These are phyloP conservation scores for Trichoderma gamsii DNA, from an alignment of 495 filamentous ascomycete genomes.

Conservation along the genomic window DNA sequence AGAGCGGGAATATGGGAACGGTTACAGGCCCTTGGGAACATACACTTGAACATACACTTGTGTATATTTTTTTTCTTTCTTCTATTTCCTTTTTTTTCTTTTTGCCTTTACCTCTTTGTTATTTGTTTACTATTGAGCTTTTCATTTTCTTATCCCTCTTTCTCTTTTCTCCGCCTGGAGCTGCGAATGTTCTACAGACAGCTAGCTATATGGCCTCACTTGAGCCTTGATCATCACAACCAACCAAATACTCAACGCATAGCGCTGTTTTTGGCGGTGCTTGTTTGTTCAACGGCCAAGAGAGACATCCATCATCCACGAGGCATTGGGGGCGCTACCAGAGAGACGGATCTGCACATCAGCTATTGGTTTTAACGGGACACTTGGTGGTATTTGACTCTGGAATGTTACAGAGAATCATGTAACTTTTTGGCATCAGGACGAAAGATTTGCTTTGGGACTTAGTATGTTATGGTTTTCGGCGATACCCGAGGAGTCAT, in stretches of 20 bases:
- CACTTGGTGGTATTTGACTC: constrained; percentile 2
- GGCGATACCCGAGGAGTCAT: constrained; percentile 11
- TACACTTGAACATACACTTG: neutral
- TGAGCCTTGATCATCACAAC: too few species aligned
- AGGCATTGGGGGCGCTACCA: neutral
- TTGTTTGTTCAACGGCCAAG: neutral
- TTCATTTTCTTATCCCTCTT: neutral
- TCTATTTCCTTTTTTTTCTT: neutral
- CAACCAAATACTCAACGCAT: too few species aligned
- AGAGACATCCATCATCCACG: neutral
- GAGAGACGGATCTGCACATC: constrained; percentile 2
- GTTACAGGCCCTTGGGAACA: neutral
- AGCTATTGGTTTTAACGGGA: constrained; percentile 1
- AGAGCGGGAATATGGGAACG: neutral
- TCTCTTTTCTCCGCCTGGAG: too few species aligned
- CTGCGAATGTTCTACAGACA: too few species aligned
- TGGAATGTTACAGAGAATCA: constrained; percentile 2
- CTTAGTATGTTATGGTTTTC: constrained; percentile 9
- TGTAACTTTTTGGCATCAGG: constrained; percentile 10
- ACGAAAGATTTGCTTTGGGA: constrained; percentile 9
- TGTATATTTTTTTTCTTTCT: neutral
- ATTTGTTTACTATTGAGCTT: neutral
- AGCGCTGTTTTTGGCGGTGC: too few species aligned
- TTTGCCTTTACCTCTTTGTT: too few species aligned
- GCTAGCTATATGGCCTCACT: too few species aligned